Evolutionary conservation across 177 flowering plant genomes (phyloP).

Genomic region (Vitis hybrid): DNA sequence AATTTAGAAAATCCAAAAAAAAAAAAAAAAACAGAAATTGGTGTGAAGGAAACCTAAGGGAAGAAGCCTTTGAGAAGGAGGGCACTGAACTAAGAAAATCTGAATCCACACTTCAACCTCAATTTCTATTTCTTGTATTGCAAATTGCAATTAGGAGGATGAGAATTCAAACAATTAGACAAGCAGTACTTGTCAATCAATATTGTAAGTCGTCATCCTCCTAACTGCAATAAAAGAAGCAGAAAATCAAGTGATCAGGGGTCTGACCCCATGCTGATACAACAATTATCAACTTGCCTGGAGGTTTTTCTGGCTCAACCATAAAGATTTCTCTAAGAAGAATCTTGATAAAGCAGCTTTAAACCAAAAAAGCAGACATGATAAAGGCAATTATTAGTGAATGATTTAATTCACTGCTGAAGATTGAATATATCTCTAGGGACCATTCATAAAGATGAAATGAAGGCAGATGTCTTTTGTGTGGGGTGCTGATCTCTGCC

Average conservation of each 20-base stretch:
- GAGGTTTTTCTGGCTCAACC: neutral
- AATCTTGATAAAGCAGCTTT: conserved; percentile 19
- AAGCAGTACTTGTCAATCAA: neutral
- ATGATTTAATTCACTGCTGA: conserved; percentile 5
- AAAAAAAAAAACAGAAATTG: too few species aligned
- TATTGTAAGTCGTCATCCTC: neutral
- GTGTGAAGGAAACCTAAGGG: too few species aligned
- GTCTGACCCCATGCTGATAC: conserved; percentile 8
- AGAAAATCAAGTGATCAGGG: neutral
- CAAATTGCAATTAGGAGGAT: too few species aligned
- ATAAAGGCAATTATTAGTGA: conserved; percentile 10
- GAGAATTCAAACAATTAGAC: too few species aligned
- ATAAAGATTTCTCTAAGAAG: neutral
- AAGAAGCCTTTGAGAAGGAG: too few species aligned
- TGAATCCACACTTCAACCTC: too few species aligned
- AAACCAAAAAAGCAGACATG: conserved; percentile 3
- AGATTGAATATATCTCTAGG: neutral
- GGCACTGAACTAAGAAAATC: too few species aligned
- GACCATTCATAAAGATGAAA: conserved; percentile 3
- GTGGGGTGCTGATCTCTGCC: too few species aligned
- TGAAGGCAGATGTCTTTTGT: neutral
- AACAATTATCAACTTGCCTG: neutral
- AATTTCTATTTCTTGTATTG: too few species aligned
- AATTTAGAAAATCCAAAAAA: too few species aligned
- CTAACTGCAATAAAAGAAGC: neutral